Base-by-base conservation (phyloP, 139 green algal genomes). In the Chloropicon primus region DNA sequence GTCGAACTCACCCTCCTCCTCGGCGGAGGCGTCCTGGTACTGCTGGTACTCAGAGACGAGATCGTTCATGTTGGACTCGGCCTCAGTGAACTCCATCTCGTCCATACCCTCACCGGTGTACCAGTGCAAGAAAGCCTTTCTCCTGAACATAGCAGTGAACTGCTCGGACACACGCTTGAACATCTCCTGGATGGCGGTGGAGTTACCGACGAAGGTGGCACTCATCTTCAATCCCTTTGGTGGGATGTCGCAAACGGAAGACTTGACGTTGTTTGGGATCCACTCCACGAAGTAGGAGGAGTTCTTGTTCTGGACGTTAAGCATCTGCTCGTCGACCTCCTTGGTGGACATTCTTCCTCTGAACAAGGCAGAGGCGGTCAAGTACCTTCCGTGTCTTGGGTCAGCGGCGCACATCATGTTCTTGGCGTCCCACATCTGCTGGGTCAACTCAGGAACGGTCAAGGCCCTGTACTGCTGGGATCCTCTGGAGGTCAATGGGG, bases 371-470 rank as follows among this genome's bases (percentile, higher is more conserved):
- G 92, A 97, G 62, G 94, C 94, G 24, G 94, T 98, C 53, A 99
- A 88, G 89, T 99, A 99, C 76, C 95, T 92, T 53, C 95, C 95
- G 81, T 99, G 94, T 77, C 95, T 89, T 21, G 95, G 95, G 85
- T 99, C 95, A 27, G 92, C 76, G 25, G 88, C 88, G 85, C 94
- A 98, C 94, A 98, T 98, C 94, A 98, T 98, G 92, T 98, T 98
- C 88, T 98, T 98, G 77, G 94, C 93, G 78, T 98, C 94, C 93
- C 94, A 98, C 94, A 98, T 98, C 89, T 98, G 93, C 92, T 98
- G 94, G 28, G 94, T 98, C 54, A 98, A 88, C 89, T 98, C 94
- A n/a, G 94, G 94, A n/a, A 98, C 94, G 2, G 93, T 96, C 26
- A 98, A 86, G 23, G 90, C 80, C 2, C 85, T n/a, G 78, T 88